Percentiles rank a stretch among this genome's conserved stretches.
Conservation (phyloP, 2,329 filamentous ascomycete genomes). For the Trichoderma oligosporum region DNA sequence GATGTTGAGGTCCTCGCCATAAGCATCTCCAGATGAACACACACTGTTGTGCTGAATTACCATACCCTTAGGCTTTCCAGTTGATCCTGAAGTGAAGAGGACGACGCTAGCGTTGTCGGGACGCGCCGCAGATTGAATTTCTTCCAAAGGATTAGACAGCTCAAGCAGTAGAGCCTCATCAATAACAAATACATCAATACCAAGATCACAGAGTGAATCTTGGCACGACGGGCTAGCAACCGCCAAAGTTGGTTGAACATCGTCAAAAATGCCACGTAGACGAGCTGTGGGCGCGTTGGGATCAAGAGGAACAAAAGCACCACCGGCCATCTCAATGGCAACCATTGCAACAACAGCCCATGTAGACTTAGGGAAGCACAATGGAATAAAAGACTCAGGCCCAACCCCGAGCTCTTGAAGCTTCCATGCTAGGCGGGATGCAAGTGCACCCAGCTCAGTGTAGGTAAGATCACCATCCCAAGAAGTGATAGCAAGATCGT, state of each 20-base stretch:
- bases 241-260: slow-evolving; percentile 6
- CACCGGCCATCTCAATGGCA: slow-evolving; percentile 22
- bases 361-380: slow-evolving; percentile 23
- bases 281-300: slow-evolving; percentile 16
- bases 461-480: slow-evolving; percentile 22
- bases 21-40: slow-evolving; percentile 15
- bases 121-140: not conserved
- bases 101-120: slow-evolving; percentile 14
- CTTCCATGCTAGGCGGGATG: slow-evolving; percentile 13
- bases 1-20: slow-evolving; percentile 10
- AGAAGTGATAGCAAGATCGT: slow-evolving; percentile 9
- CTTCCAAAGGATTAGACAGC: slow-evolving; percentile 4
- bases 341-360: slow-evolving; percentile 23
- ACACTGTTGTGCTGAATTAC: slow-evolving; percentile 17
- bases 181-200: slow-evolving; percentile 8
- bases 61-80: slow-evolving; percentile 13
- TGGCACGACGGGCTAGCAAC: slow-evolving; percentile 8
- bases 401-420: slow-evolving; percentile 16
- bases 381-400: slow-evolving; percentile 19
- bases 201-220: not conserved
- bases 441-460: slow-evolving; percentile 2
- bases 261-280: slow-evolving; percentile 13
- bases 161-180: slow-evolving; percentile 15
- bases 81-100: slow-evolving; percentile 18
- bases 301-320: slow-evolving; percentile 23